phyloP scores from a whole-genome alignment of 176 grass and related monocot species.

The Elymus sibiricus region DNA sequence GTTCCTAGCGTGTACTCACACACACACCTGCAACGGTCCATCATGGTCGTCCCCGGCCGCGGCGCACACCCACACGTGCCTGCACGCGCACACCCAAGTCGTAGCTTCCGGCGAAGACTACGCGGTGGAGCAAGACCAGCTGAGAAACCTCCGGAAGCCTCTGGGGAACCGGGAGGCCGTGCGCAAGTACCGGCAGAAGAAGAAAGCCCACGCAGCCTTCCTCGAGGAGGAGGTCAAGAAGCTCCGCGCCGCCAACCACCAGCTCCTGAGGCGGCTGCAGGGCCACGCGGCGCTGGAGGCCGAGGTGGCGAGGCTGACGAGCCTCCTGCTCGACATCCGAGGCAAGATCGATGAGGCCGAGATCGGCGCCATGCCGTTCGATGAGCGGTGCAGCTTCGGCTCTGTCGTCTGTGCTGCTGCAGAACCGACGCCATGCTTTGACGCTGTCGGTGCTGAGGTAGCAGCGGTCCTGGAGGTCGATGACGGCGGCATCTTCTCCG shows the following conservation, averaged over 20 bases:
- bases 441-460: neutral
- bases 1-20: constrained; percentile 67
- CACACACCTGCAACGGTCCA: constrained; percentile 56
- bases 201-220: constrained; percentile 77
- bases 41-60: constrained; percentile 13
- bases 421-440: neutral
- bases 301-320: constrained; percentile 63
- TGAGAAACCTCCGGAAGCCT: constrained; percentile 40
- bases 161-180: constrained; percentile 78
- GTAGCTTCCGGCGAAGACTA: constrained; percentile 32
- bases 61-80: constrained; percentile 66
- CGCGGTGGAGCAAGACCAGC: constrained; percentile 23
- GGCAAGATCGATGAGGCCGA: constrained; percentile 66
- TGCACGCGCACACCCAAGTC: constrained; percentile 67
- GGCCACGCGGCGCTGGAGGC: constrained; percentile 57
- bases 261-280: constrained; percentile 72
- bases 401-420: constrained; percentile 25
- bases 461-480: constrained; percentile 30
- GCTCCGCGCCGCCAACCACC: constrained; percentile 60
- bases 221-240: constrained; percentile 84
- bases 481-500: constrained; percentile 28
- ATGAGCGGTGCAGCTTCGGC: constrained; percentile 37
- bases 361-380: constrained; percentile 39
- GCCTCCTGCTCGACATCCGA: constrained; percentile 50
- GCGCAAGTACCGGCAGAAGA: constrained; percentile 95